These are phyloP conservation scores for Ophiostoma sp. DNA, from an alignment of 2,329 filamentous ascomycete species.

Conservation along the genomic window DNA sequence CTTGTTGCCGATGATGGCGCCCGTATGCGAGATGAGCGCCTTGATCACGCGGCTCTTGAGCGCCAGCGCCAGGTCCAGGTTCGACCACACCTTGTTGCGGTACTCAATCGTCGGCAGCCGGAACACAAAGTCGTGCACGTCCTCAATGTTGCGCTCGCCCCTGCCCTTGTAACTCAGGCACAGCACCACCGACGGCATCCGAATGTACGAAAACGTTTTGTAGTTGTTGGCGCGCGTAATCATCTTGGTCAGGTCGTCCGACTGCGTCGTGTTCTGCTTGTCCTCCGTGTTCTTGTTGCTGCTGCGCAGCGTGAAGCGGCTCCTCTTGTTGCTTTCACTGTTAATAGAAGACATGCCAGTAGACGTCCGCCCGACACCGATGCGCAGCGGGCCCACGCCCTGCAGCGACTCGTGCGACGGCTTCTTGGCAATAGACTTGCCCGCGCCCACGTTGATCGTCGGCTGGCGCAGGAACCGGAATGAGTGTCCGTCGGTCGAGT, in stretches of 20 bases:
- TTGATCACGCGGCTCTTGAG: conserved; percentile 93
- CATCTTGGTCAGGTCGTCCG: conserved; percentile 94
- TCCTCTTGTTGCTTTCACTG: conserved; percentile 39
- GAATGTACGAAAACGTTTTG: conserved; percentile 95
- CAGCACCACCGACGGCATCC: conserved; percentile 88
- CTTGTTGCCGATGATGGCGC: conserved; percentile 96
- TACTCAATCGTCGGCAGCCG: conserved; percentile 90
- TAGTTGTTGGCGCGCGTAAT: conserved; percentile 91
- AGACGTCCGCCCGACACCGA: conserved; percentile 39
- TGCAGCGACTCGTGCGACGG: conserved; percentile 54
- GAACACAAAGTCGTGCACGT: conserved; percentile 97
- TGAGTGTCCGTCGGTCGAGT: conserved; percentile 45
- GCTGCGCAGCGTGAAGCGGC: conserved; percentile 51
- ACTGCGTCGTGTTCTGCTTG: conserved; percentile 42
- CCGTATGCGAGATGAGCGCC: conserved; percentile 89
- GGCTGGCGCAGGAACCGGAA: conserved; percentile 48
- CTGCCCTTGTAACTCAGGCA: conserved; percentile 96
- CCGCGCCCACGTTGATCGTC: conserved; percentile 30
- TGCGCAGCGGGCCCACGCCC: conserved; percentile 37
- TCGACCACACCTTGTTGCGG: conserved; percentile 98
- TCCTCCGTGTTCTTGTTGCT: conserved; percentile 35
- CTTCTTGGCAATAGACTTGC: conserved; percentile 43
- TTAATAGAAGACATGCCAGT: conserved; percentile 41
- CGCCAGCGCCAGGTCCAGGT: conserved; percentile 84
- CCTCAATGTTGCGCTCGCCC: conserved; percentile 89